A percentile compares a stretch with the other conserved stretches of the same genome.
Conservation (phyloP, 345 rosid species). For the Citrus inodora region DNA sequence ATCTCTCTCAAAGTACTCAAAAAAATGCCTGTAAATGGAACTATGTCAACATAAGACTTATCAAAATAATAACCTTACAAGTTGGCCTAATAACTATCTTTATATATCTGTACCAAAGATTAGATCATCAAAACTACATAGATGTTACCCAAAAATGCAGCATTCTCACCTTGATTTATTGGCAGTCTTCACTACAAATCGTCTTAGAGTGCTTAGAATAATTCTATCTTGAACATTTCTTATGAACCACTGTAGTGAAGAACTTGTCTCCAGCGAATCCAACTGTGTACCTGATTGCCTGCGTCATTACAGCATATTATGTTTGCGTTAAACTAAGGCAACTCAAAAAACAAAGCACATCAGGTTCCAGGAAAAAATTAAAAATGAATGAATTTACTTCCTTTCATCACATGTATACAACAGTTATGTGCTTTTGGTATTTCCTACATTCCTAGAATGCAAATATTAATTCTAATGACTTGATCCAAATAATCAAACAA, state of each 20-base stretch:
- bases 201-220: slow-evolving; percentile 58
- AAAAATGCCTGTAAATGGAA: slow-evolving; percentile 48
- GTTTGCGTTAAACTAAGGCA: slow-evolving; percentile 2
- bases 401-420: neutral
- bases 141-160: slow-evolving; percentile 3
- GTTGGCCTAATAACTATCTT: neutral
- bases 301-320: slow-evolving; percentile 23
- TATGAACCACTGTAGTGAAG: slow-evolving; percentile 66
- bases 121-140: neutral
- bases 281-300: slow-evolving; percentile 49
- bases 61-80: neutral
- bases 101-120: neutral
- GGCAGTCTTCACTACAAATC: slow-evolving; percentile 42
- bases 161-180: slow-evolving; percentile 53
- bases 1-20: slow-evolving; percentile 67
- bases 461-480: neutral
- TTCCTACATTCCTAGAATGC: neutral
- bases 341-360: neutral
- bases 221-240: slow-evolving; percentile 69
- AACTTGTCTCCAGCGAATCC: slow-evolving; percentile 36
- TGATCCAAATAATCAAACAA: neutral
- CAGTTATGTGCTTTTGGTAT: neutral
- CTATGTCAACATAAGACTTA: slow-evolving; percentile 1
- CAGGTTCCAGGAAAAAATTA: neutral
- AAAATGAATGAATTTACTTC: neutral